Percentiles rank a stretch among this genome's conserved stretches.
Conservation (phyloP, 805 yeast species). For the Wickerhamomyces pijperi region DNA sequence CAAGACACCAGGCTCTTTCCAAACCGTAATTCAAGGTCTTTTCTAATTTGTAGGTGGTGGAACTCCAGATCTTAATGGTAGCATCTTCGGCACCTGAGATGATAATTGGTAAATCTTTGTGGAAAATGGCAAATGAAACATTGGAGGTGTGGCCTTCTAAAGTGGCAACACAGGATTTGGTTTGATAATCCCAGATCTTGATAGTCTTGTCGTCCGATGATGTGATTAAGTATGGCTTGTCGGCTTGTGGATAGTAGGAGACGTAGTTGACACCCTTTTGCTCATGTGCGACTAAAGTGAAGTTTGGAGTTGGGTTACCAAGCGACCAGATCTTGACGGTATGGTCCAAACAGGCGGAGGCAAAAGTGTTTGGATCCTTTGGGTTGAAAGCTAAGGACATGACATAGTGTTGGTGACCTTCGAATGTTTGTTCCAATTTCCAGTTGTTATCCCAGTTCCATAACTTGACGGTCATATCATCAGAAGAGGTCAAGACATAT, state of each 20-base stretch:
- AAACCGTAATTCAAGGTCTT: constrained; percentile 83
- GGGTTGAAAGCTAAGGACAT: constrained; percentile 95
- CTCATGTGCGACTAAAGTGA: constrained; percentile 84
- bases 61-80: constrained; percentile 87
- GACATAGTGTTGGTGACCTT: constrained; percentile 92
- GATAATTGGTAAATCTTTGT: constrained; percentile 91
- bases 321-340: constrained; percentile 96
- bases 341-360: constrained; percentile 91
- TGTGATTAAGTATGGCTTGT: constrained; percentile 90
- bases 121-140: constrained; percentile 95
- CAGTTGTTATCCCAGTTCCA: constrained; percentile 98
- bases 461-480: constrained; percentile 81
- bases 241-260: constrained; percentile 94
- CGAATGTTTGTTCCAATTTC: constrained; percentile 82
- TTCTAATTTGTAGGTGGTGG: constrained; percentile 88
- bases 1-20: constrained; percentile 95
- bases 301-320: constrained; percentile 80
- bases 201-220: constrained; percentile 85
- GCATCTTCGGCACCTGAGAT: constrained; percentile 97
- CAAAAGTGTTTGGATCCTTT: constrained; percentile 94
- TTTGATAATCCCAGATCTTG: constrained; percentile 94
- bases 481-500: constrained; percentile 77
- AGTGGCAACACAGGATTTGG: constrained; percentile 89
- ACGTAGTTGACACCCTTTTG: constrained; percentile 92
- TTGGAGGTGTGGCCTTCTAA: constrained; percentile 89